A percentile compares a stretch with the other conserved stretches of the same genome.
phyloP scores from a whole-genome alignment of 2,329 filamentous ascomycete genomes.

The Epichloe sp. region DNA sequence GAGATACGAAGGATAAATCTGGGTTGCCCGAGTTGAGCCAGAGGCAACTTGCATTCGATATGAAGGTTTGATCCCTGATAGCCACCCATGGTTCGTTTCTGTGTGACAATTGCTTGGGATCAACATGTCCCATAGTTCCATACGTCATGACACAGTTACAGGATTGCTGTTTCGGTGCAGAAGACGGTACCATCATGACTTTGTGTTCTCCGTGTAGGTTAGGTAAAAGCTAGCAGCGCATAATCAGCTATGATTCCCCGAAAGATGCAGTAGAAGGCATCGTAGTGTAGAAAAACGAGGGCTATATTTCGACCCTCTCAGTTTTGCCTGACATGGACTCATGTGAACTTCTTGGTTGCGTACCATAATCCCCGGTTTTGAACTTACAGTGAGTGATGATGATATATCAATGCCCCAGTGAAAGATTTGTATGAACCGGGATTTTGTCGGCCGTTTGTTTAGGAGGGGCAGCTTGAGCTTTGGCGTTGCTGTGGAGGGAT shows the following conservation, averaged over 20 bases:
- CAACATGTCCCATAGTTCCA: conserved; percentile 53
- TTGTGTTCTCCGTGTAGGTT: background rate
- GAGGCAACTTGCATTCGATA: conserved; percentile 44
- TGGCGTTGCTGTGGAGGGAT: too few species aligned
- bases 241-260: background rate
- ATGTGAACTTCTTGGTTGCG: background rate
- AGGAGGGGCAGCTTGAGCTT: background rate
- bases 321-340: background rate
- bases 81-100: conserved; percentile 67
- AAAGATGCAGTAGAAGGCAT: background rate
- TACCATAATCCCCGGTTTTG: background rate
- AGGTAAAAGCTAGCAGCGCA: too few species aligned
- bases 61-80: conserved; percentile 50
- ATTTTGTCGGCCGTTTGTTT: background rate
- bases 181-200: conserved; percentile 32
- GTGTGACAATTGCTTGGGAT: conserved; percentile 54
- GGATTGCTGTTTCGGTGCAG: conserved; percentile 35
- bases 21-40: background rate
- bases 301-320: background rate
- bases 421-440: background rate
- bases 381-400: background rate
- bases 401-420: background rate
- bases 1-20: background rate
- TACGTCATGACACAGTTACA: conserved; percentile 66
- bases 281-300: background rate